Evolutionary conservation across 192 early-diverging fungal genomes (phyloP).

Genomic region (Coemansia sp.): DNA sequence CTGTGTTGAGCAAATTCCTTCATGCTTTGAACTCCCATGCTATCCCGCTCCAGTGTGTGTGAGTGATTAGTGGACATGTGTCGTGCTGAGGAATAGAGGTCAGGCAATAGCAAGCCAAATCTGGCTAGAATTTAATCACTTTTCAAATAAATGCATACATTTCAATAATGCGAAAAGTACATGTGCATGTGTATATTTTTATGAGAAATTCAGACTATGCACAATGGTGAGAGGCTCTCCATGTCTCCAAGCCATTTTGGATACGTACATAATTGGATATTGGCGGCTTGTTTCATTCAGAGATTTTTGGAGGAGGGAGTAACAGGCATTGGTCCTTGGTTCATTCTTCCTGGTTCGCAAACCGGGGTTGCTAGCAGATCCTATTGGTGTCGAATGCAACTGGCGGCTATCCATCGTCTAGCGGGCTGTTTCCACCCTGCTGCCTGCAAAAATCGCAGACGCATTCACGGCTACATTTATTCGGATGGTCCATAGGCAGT

Average conservation of each 20-base stretch:
- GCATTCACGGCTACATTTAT: conserved; percentile 10
- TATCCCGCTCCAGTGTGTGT: conserved; percentile 24
- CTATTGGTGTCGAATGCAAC: neutral
- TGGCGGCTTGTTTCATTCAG: neutral
- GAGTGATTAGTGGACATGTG: neutral
- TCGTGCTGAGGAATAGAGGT: neutral
- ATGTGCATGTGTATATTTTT: neutral
- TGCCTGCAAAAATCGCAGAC: conserved; percentile 17
- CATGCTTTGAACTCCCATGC: conserved; percentile 29
- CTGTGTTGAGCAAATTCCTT: conserved; percentile 24
- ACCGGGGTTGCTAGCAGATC: neutral
- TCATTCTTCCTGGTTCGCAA: neutral
- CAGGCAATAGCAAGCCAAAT: neutral
- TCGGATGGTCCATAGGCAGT: neutral
- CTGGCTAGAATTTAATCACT: neutral
- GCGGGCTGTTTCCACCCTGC: conserved; percentile 1
- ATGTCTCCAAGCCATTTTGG: neutral
- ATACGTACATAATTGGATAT: neutral
- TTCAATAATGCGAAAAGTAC: neutral
- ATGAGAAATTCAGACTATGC: neutral
- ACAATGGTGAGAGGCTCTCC: neutral
- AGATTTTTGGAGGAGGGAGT: neutral
- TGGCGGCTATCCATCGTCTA: neutral
- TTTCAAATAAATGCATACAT: neutral
- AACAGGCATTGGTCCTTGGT: neutral